These are phyloP conservation scores for Podaxis mareebaensis DNA, from an alignment of 768 basidiomycete species.

Conservation along the genomic window DNA sequence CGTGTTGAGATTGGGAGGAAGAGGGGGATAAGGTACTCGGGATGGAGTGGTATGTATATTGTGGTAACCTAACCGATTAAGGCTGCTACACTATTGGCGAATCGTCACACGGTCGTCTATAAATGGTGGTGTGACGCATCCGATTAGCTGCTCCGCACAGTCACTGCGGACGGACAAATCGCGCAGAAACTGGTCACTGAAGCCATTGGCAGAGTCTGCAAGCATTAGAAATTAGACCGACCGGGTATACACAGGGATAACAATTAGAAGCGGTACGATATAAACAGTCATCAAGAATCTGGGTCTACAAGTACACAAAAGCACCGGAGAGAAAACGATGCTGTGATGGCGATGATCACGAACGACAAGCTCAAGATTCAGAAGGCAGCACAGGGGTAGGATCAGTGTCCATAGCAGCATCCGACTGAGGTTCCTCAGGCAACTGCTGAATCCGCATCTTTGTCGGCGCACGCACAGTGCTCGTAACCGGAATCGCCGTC, in stretches of 20 bases:
- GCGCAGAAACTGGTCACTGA: too few relatives aligned
- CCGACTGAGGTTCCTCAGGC: conserved; percentile 55
- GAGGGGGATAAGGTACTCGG: background rate
- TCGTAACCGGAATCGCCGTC: conserved; percentile 27
- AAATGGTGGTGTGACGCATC: background rate
- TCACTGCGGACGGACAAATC: too few relatives aligned
- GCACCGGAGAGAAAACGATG: background rate
- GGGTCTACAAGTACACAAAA: background rate
- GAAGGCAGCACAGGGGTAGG: conserved; percentile 23
- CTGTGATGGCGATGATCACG: background rate
- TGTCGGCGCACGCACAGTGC: conserved; percentile 50
- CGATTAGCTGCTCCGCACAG: background rate
- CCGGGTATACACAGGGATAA: conserved; percentile 7
- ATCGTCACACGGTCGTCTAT: conserved; percentile 7
- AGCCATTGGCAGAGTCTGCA: too few relatives aligned
- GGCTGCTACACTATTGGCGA: background rate
- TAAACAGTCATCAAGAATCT: background rate
- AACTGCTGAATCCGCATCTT: conserved; percentile 68
- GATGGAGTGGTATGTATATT: background rate
- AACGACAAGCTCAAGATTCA: conserved; percentile 5
- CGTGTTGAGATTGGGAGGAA: background rate
- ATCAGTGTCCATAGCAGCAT: conserved; percentile 33
- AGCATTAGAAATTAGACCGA: background rate
- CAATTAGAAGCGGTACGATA: background rate
- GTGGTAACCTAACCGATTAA: background rate